Evolutionary conservation across 768 basidiomycete species (phyloP), one percentile per base, ranked within the genome.

Genomic region (Pleurotus citrinopileatus): DNA sequence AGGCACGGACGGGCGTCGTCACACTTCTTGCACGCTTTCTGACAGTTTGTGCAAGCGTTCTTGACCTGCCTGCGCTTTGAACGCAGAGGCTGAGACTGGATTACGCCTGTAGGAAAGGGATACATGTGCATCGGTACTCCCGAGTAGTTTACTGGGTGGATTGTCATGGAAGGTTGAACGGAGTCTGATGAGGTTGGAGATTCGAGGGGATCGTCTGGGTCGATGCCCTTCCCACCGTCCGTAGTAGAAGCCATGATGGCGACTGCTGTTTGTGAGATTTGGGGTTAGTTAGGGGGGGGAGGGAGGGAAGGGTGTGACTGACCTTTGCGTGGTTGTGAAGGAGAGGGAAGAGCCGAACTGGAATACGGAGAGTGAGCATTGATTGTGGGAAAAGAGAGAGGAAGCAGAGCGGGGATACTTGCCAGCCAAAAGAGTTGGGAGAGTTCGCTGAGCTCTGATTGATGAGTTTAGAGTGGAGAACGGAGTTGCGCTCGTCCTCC

Each of bases 1-100:
- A 91, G 87, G 69, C 94, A 97, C 57, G 94, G 94, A 59, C 94
- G 81, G 61, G 88, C 91, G 62, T 91, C 90, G 70, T 93, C 91
- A 66, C 90, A 93, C 68, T 92, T 91, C 77, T 93, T 93, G 78
- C 89, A 93, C 2, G 91, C 88, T 67, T 90, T 91, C 69, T 92
- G 91, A 65, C 91, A 93, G 59, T 89, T 89, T 27, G 90, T 92
- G 70, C 91, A 93, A 50, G 91, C 91, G 59, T 91, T 92, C 79
- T 92, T 93, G 75, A 93, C 91, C 63, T 93, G 91, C 51, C 86
- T 77, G 59, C 91, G 89, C 70, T 93, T 93, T 34, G 87, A 76
- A 59, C 86, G 85, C 56, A 79, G 74, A 20, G 79, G 75, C 58
- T 78, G 77, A 62, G 61, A 70, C 63, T 67, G 75, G 42, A 70